Conservation (phyloP, 768 basidiomycete species). For the Suillus subluteus region DNA sequence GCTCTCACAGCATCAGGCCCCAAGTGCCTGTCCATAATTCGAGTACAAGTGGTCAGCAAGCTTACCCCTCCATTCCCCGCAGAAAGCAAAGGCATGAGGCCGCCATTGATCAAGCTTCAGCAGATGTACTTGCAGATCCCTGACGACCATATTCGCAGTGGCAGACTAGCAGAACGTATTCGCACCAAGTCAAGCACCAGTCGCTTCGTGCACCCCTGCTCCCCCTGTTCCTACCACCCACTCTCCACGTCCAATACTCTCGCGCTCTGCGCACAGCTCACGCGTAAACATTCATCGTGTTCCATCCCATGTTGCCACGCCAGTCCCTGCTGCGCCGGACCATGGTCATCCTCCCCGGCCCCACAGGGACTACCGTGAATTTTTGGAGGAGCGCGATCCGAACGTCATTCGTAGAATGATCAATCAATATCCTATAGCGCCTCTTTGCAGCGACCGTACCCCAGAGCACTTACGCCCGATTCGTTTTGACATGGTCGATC, state of each 20-base stretch:
- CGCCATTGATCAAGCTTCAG: not conserved
- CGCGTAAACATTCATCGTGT: conserved; percentile 4
- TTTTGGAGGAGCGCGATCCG: conserved; percentile 1
- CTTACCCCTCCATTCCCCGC: conserved; percentile 7
- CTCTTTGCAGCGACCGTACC: not conserved
- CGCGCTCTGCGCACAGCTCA: conserved; percentile 7
- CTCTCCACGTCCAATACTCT: conserved; percentile 5
- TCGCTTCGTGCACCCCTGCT: not conserved
- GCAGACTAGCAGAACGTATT: conserved; percentile 8
- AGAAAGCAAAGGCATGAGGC: conserved; percentile 8
- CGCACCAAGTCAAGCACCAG: conserved; percentile 4
- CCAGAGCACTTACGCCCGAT: conserved; percentile 15
- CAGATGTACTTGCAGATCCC: not conserved
- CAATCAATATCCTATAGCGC: conserved; percentile 7
- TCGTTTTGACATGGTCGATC: conserved; percentile 16
- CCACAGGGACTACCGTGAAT: not conserved
- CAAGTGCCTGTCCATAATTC: not conserved
- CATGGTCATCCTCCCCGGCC: not conserved
- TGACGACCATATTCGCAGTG: conserved; percentile 1
- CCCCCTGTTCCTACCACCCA: not conserved
- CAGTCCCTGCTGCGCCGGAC: not conserved
- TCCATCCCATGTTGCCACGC: conserved; percentile 1
- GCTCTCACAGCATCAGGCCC: not conserved
- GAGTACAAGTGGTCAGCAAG: not conserved
- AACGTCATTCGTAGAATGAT: conserved; percentile 6